These are phyloP conservation scores for Aureobasidium sp. DNA, from an alignment of 2,329 filamentous ascomycete species.

Conservation along the genomic window DNA sequence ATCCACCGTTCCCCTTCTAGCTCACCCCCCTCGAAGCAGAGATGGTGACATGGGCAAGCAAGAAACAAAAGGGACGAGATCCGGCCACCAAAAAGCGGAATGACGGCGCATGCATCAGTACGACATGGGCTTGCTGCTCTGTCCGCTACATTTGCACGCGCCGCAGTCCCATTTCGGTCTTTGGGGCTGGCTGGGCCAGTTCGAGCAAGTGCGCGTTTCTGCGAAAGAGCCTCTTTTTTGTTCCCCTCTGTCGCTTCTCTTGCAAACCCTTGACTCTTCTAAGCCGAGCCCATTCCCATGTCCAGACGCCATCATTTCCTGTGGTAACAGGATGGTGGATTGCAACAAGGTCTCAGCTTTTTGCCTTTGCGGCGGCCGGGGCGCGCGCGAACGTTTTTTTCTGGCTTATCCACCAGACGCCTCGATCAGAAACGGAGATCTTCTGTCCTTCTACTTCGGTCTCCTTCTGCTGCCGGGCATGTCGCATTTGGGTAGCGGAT, in stretches of 20 bases:
- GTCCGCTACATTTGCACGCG: conserved; percentile 27
- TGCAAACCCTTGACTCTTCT: conserved; percentile 9
- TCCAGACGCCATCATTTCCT: conserved; percentile 15
- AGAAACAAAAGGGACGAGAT: not conserved
- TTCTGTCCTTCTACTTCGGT: conserved; percentile 13
- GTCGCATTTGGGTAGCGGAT: conserved; percentile 11
- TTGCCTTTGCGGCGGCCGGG: too few relatives aligned
- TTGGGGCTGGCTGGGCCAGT: conserved; percentile 26
- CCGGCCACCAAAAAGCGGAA: conserved; percentile 7
- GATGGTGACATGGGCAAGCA: conserved; percentile 8
- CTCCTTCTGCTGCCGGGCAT: conserved; percentile 13
- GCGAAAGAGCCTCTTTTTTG: conserved; percentile 19
- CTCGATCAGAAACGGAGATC: conserved; percentile 11
- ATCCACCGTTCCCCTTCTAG: not conserved
- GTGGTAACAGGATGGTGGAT: conserved; percentile 2
- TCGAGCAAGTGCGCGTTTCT: conserved; percentile 21
- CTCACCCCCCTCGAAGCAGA: not conserved
- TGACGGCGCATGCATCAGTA: conserved; percentile 25
- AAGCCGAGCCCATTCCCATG: conserved; percentile 12
- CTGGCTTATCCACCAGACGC: conserved; percentile 15
- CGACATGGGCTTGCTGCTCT: conserved; percentile 29
- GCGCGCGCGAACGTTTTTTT: conserved; percentile 14
- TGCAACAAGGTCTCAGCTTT: conserved; percentile 16
- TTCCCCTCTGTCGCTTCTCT: conserved; percentile 25
- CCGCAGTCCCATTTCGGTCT: conserved; percentile 23